Conservation (phyloP, 768 basidiomycete genomes). For the Lanmaoa rubissima region DNA sequence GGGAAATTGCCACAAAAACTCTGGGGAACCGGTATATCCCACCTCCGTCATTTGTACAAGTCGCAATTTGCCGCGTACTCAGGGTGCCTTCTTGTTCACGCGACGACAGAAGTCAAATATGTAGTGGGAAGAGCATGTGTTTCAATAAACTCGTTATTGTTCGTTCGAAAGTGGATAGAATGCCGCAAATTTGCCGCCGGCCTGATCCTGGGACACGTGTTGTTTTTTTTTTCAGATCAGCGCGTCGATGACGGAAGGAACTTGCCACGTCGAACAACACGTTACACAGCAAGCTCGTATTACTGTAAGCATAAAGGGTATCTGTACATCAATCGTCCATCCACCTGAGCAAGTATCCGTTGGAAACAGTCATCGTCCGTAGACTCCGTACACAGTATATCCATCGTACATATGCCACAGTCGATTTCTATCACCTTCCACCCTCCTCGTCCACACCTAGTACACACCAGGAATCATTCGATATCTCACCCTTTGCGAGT, state of each 20-base stretch:
- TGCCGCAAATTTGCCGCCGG: neutral
- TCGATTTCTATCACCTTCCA: neutral
- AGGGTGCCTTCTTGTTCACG: too few species aligned
- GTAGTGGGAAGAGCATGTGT: too few species aligned
- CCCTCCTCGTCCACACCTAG: neutral
- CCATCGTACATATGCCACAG: neutral
- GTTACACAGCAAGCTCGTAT: too few species aligned
- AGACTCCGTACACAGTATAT: neutral
- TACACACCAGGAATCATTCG: slow-evolving; percentile 29
- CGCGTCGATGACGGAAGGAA: too few species aligned
- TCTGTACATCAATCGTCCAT: neutral
- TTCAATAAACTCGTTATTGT: too few species aligned
- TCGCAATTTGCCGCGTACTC: neutral
- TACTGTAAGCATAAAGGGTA: too few species aligned
- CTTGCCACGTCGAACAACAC: too few species aligned
- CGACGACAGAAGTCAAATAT: neutral
- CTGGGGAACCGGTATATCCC: too few species aligned
- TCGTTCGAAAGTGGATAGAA: too few species aligned
- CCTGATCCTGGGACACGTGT: neutral
- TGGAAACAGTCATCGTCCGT: neutral
- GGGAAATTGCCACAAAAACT: too few species aligned
- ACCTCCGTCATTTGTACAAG: neutral
- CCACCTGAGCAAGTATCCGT: neutral
- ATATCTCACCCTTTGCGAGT: slow-evolving; percentile 24
- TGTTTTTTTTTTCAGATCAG: neutral